These are phyloP conservation scores for Trichoderma koningiopsis DNA, from an alignment of 2,329 filamentous ascomycete genomes.

Conservation along the genomic window DNA sequence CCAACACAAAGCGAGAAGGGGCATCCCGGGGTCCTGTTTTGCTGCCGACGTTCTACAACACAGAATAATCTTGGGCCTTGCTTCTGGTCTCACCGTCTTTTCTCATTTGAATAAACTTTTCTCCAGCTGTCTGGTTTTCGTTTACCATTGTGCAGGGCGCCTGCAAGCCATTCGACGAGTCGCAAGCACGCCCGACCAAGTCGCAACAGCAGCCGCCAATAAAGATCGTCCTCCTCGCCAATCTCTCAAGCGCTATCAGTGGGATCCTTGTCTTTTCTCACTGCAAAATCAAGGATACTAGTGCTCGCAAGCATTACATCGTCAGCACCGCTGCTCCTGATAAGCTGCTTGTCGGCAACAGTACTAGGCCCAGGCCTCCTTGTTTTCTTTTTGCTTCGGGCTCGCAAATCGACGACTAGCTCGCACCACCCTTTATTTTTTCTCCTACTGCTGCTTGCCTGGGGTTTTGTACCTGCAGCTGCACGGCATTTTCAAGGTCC, in stretches of 20 bases:
- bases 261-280: not conserved
- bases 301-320: not conserved
- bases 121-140: not conserved
- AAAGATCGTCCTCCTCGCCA: conserved; percentile 18
- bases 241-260: conserved; percentile 15
- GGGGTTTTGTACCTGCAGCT: not conserved
- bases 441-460: not conserved
- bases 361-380: conserved; percentile 8
- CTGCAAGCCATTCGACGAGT: not conserved
- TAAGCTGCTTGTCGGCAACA: conserved; percentile 3
- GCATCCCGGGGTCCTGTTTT: conserved; percentile 1
- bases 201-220: conserved; percentile 10
- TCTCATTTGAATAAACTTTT: not conserved
- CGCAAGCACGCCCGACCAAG: not conserved
- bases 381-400: conserved; percentile 1
- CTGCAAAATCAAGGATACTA: not conserved
- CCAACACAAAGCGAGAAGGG: not conserved
- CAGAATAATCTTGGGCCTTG: not conserved
- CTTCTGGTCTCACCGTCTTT: conserved; percentile 10
- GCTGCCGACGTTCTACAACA: not conserved
- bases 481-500: not conserved
- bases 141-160: not conserved
- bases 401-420: conserved; percentile 1
- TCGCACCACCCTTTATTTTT: not conserved
- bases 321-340: conserved; percentile 8